Evolutionary conservation across 768 basidiomycete species (phyloP).

Genomic region (Mycena latifolia): DNA sequence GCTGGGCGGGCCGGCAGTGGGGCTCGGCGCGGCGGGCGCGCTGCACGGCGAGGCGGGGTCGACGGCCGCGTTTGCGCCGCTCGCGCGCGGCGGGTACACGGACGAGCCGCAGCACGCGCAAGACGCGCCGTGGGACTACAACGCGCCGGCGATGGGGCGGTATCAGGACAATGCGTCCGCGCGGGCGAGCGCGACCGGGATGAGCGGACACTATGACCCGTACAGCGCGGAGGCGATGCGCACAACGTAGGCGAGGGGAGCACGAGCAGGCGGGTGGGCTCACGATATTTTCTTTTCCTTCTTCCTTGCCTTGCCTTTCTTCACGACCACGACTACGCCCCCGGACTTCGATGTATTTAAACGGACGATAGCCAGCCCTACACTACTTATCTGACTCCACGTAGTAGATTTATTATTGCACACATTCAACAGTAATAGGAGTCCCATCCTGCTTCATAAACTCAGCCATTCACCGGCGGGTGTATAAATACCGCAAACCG

Average conservation of each 20-base stretch:
- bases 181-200: slow-evolving; percentile 11
- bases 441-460: no score
- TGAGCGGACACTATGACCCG: slow-evolving; percentile 31
- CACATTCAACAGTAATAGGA: slow-evolving; percentile 3
- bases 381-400: slow-evolving; percentile 10
- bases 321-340: background rate
- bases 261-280: background rate
- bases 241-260: background rate
- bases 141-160: slow-evolving; percentile 27
- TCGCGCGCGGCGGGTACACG: slow-evolving; percentile 12
- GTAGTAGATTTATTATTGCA: slow-evolving; percentile 26
- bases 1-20: slow-evolving; percentile 17
- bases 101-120: slow-evolving; percentile 19
- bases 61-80: slow-evolving; percentile 2
- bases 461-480: no score
- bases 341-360: slow-evolving; percentile 9
- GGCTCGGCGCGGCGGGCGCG: slow-evolving; percentile 31
- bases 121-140: slow-evolving; percentile 6
- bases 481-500: no score
- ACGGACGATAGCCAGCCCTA: slow-evolving; percentile 2
- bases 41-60: slow-evolving; percentile 15
- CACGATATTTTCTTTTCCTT: background rate
- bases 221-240: slow-evolving; percentile 28
- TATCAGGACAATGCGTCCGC: slow-evolving; percentile 23
- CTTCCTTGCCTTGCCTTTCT: background rate